Conservation (phyloP, 441 rosid species). For the Monsonia emarginata region DNA sequence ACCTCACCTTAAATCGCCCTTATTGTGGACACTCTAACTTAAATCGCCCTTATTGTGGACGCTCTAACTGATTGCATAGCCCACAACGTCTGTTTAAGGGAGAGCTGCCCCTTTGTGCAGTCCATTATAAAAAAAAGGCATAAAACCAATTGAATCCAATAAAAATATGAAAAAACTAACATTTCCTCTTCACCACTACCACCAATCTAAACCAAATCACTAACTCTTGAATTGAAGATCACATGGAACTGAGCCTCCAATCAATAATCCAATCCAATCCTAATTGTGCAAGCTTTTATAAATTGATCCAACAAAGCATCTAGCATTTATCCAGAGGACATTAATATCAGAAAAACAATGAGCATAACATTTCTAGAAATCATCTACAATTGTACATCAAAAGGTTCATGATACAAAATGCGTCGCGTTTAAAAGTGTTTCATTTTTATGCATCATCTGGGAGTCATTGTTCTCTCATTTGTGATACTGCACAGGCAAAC, state of each 20-base stretch:
- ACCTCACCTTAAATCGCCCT: too few relatives aligned
- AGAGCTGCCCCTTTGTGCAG: too few relatives aligned
- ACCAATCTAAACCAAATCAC: too few relatives aligned
- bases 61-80: too few relatives aligned
- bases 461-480: background rate
- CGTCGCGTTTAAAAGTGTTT: background rate
- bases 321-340: background rate
- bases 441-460: background rate
- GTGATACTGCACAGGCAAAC: background rate
- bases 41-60: too few relatives aligned
- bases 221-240: too few relatives aligned
- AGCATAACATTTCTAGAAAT: background rate
- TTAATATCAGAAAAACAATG: background rate
- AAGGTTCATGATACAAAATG: background rate
- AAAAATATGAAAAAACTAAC: too few relatives aligned
- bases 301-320: background rate
- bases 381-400: slow-evolving; percentile 5
- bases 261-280: background rate
- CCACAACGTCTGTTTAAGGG: too few relatives aligned
- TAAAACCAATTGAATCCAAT: too few relatives aligned
- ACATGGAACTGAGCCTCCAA: background rate
- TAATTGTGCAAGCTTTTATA: background rate
- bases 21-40: too few relatives aligned
- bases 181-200: too few relatives aligned
- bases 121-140: too few relatives aligned